These are phyloP conservation scores for Vicia faba DNA, from an alignment of 306 rosid species.

Conservation along the genomic window DNA sequence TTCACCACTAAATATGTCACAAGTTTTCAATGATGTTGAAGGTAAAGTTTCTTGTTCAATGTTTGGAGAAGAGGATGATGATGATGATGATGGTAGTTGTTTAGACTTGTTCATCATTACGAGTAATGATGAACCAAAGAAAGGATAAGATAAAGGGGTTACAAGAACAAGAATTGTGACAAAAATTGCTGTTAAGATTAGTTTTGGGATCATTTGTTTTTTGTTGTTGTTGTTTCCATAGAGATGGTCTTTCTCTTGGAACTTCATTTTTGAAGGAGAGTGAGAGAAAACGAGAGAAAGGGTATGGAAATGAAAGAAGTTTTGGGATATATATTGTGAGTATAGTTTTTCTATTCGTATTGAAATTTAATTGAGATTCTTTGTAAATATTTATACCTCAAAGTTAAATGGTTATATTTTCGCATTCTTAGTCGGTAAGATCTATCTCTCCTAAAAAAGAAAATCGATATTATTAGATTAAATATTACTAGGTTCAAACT, in stretches of 20 bases:
- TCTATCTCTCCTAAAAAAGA: too few species aligned
- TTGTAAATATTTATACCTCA: too few species aligned
- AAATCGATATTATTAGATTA: too few species aligned
- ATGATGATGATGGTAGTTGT: neutral
- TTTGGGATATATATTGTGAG: slow-evolving; percentile 8
- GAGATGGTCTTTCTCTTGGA: slow-evolving; percentile 45
- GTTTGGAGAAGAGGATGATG: neutral
- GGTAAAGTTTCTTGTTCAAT: slow-evolving; percentile 28
- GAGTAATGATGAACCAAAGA: slow-evolving; percentile 39
- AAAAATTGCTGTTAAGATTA: slow-evolving; percentile 42
- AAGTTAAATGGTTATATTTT: too few species aligned
- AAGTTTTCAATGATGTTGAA: slow-evolving; percentile 37
- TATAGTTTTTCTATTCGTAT: neutral
- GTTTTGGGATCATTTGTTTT: slow-evolving; percentile 47
- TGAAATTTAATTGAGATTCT: too few species aligned
- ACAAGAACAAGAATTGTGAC: slow-evolving; percentile 44
- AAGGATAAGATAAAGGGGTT: slow-evolving; percentile 55
- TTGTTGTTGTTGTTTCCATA: slow-evolving; percentile 39
- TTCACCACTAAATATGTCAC: slow-evolving; percentile 79
- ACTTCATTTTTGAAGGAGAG: slow-evolving; percentile 53
- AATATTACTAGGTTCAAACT: too few species aligned
- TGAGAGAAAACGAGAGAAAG: slow-evolving; percentile 29
- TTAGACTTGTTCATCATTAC: slow-evolving; percentile 25
- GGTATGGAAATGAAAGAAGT: neutral
- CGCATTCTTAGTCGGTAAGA: too few species aligned